Percentiles rank a stretch among this genome's conserved stretches.
These are phyloP conservation scores for Helianthus tuberosus DNA, from an alignment of 129 eudicot genomes.

Conservation along the genomic window DNA sequence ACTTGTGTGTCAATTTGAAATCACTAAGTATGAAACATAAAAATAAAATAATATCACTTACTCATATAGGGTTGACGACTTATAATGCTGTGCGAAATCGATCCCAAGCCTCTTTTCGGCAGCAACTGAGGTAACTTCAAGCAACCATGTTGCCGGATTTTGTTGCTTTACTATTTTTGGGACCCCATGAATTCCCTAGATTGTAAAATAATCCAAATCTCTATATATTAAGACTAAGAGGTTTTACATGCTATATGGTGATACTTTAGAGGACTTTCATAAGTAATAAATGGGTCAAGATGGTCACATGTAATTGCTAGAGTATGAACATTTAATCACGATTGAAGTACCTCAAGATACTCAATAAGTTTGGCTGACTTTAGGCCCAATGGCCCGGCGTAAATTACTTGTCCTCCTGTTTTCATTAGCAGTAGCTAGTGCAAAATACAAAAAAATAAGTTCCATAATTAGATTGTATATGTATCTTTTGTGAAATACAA, in stretches of 20 bases:
- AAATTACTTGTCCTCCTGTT: conserved; percentile 54
- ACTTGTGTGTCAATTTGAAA: conserved; percentile 20
- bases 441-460: not conserved
- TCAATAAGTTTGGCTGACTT: conserved; percentile 40
- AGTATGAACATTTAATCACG: not conserved
- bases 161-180: conserved; percentile 50
- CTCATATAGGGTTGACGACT: conserved; percentile 47
- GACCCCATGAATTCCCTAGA: conserved; percentile 60
- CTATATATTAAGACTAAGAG: no score
- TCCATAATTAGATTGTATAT: not conserved
- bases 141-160: conserved; percentile 88
- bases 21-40: not conserved
- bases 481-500: not conserved
- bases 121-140: conserved; percentile 62
- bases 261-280: not conserved
- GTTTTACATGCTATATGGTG: no score
- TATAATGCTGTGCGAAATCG: conserved; percentile 62
- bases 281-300: not conserved
- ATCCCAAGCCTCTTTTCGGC: conserved; percentile 48
- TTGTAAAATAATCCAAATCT: not conserved
- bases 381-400: conserved; percentile 43
- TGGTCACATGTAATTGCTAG: not conserved
- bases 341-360: conserved; percentile 48
- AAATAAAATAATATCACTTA: conserved; percentile 32
- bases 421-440: conserved; percentile 41